Percentiles rank a stretch among this genome's conserved stretches.
Conservation (phyloP, 202 grass and related monocot species). For the Eragrostis tef region DNA sequence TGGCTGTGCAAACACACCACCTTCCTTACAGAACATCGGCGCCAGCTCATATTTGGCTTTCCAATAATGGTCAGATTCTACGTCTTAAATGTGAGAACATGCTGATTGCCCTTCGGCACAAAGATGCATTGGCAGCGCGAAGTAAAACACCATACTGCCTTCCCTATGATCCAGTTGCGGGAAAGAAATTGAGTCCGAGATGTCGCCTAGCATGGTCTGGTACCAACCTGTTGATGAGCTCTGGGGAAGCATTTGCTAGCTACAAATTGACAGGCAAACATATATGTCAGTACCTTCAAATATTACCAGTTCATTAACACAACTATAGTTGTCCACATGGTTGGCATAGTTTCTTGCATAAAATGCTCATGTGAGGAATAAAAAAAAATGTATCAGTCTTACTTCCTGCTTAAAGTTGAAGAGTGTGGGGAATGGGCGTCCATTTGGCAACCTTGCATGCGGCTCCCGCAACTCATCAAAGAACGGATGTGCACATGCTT, state of each 20-base stretch:
- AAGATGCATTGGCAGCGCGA: constrained; percentile 25
- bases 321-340: background rate
- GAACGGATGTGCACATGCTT: constrained; percentile 76
- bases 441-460: constrained; percentile 71
- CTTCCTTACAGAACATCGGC: constrained; percentile 30
- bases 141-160: constrained; percentile 19
- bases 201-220: constrained; percentile 74
- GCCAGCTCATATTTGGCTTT: constrained; percentile 43
- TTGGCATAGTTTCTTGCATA: background rate
- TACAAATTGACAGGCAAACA: constrained; percentile 53
- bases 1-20: constrained; percentile 35
- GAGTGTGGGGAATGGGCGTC: constrained; percentile 68
- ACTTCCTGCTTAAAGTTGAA: constrained; percentile 91
- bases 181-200: constrained; percentile 67
- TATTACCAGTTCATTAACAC: background rate
- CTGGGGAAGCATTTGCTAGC: constrained; percentile 67
- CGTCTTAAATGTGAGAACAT: constrained; percentile 52
- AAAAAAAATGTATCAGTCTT: constrained; percentile 29
- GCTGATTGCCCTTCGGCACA: constrained; percentile 44
- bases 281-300: background rate
- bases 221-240: constrained; percentile 74
- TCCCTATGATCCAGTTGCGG: constrained; percentile 44
- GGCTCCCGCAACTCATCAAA: constrained; percentile 86
- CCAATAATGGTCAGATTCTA: constrained; percentile 63
- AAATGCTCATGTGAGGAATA: constrained; percentile 2